Conservation (phyloP, 805 yeast species). For the Diddensiella santjacobensis region DNA sequence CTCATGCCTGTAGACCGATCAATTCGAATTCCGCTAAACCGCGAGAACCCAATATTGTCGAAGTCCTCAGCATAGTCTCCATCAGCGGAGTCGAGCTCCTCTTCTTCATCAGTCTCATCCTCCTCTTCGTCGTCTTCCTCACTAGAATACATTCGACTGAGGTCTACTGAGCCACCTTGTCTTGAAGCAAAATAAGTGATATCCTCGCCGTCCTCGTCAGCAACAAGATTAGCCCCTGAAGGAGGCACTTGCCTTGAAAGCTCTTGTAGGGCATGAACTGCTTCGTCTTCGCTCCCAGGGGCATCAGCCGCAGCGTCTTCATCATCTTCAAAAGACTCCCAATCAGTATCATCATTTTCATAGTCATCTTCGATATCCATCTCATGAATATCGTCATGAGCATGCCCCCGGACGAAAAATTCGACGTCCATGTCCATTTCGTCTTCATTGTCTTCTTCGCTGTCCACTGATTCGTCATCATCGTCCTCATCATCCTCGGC, state of each 20-base stretch:
- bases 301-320: slow-evolving; percentile 25
- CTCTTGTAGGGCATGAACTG: slow-evolving; percentile 15
- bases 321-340: slow-evolving; percentile 25
- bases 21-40: slow-evolving; percentile 10
- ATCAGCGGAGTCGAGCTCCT: slow-evolving; percentile 26
- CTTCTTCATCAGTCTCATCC: slow-evolving; percentile 34
- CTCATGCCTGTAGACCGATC: slow-evolving; percentile 8
- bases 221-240: neutral
- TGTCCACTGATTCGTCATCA: slow-evolving; percentile 34
- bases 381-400: slow-evolving; percentile 3
- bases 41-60: slow-evolving; percentile 11
- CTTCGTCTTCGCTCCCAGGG: slow-evolving; percentile 29
- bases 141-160: slow-evolving; percentile 9
- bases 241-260: slow-evolving; percentile 14
- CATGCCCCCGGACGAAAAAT: neutral
- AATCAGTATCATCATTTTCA: slow-evolving; percentile 18
- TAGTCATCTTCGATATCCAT: slow-evolving; percentile 16
- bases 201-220: slow-evolving; percentile 17
- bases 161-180: slow-evolving; percentile 9
- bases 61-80: slow-evolving; percentile 22
- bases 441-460: slow-evolving; percentile 28
- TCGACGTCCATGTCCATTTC: slow-evolving; percentile 5
- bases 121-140: slow-evolving; percentile 29
- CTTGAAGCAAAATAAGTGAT: slow-evolving; percentile 9
- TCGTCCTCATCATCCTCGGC: slow-evolving; percentile 36